Base-by-base conservation (phyloP, 768 basidiomycete genomes). In the Clitopilus hobsonii region DNA sequence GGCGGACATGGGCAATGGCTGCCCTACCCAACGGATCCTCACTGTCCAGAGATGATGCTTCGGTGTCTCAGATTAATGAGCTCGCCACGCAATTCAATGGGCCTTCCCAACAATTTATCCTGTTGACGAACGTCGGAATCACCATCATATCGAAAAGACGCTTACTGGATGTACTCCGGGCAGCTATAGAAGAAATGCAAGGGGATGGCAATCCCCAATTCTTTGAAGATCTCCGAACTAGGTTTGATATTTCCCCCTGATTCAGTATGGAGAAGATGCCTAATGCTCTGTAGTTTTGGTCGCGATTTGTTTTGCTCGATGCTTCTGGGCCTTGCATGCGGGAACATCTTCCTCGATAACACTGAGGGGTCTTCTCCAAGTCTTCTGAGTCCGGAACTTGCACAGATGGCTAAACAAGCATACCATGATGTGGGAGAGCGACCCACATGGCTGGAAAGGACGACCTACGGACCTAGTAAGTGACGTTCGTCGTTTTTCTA, bases 291-390 rank as follows among this genome's bases (percentile, higher is more conserved):
- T 55, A 8, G 94, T 65, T 97, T 90, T 67, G 94, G 94, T 47
- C 82, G 92, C 52, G 91, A 94, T 66, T 91, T 96, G 63, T 89
- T 91, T 2, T 95, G 93, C 62, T 88, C 91, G 5, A 95, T 97
- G 90, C 81, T 93, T 16, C 79, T 96, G 13, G 89, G 86, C 10
- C 79, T 98, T 54, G 91, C 93, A 0, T 81, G 88, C 56, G 90
- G 89, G 29, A 94, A 94, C 67, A 86, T 86, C 0, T 93, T 87
- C 69, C 69, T 94, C 53, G 85, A 89, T 55, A 69, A 74, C 25
- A 71, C 72, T n/a, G 81, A 82, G 49, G 75, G 75, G 51, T 76
- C 71, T 24, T 70, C 70, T 2, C 73, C 88, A 52, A 76, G 72
- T 29, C 77, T 73, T 41, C 69, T 85, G 38, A 80, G 73, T 60